Conservation (phyloP, 2,329 filamentous ascomycete genomes). For the Aschersonia sp. region DNA sequence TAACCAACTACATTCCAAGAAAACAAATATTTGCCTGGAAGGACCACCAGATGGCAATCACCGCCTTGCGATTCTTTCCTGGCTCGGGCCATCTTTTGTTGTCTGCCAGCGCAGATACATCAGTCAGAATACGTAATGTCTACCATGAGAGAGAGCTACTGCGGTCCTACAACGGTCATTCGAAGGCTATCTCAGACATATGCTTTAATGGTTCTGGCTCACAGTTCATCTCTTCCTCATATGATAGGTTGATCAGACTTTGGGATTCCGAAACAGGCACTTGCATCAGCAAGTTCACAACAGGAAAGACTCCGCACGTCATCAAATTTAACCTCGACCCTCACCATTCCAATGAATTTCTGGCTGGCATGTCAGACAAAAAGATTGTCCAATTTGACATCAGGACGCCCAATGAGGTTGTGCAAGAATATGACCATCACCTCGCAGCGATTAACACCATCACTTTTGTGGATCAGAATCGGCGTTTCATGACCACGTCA, state of each 20-base stretch:
- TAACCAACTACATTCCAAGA: conserved; percentile 88
- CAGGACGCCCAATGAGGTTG: conserved; percentile 58
- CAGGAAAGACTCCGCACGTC: conserved; percentile 89
- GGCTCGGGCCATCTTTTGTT: conserved; percentile 75
- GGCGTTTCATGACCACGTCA: conserved; percentile 93
- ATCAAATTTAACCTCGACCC: conserved; percentile 79
- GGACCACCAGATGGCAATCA: conserved; percentile 70
- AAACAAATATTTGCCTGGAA: conserved; percentile 88
- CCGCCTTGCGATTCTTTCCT: conserved; percentile 82
- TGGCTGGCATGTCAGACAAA: conserved; percentile 96
- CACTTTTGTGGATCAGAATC: conserved; percentile 86
- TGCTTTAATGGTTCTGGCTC: conserved; percentile 73
- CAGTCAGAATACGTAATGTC: conserved; percentile 87
- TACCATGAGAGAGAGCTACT: conserved; percentile 83
- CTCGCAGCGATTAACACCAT: conserved; percentile 96
- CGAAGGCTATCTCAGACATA: conserved; percentile 78
- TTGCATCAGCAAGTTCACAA: conserved; percentile 79
- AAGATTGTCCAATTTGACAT: conserved; percentile 97
- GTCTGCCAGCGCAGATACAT: conserved; percentile 79
- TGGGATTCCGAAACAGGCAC: conserved; percentile 96
- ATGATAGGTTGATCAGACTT: conserved; percentile 90
- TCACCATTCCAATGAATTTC: conserved; percentile 71
- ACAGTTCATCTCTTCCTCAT: conserved; percentile 81
- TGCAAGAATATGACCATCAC: conserved; percentile 98
- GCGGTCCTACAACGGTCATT: conserved; percentile 83